phyloP scores from a whole-genome alignment of 495 filamentous ascomycete genomes.

The Astrocystis sublimbata region DNA sequence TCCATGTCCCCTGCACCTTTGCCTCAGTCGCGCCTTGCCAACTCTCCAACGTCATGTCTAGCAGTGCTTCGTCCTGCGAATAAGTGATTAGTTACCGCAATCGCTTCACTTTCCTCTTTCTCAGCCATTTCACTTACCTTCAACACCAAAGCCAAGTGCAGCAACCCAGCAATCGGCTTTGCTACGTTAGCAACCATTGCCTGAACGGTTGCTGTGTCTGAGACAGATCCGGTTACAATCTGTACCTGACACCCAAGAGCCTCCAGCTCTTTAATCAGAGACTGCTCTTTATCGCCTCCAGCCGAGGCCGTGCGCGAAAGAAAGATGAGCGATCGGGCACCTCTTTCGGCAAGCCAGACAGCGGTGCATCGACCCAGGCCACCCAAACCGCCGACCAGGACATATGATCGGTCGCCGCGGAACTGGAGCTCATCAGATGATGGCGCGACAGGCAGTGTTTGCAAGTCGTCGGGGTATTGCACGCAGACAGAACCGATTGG shows the following conservation, averaged over 20 bases:
- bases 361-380: constrained; percentile 57
- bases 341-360: constrained; percentile 51
- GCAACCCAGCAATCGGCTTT: too few species aligned
- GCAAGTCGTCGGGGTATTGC: constrained; percentile 23
- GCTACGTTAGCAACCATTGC: too few species aligned
- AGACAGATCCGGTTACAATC: too few species aligned
- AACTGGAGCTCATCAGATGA: too few species aligned
- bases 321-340: constrained; percentile 55
- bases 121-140: too few species aligned
- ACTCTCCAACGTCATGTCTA: constrained; percentile 45
- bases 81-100: constrained; percentile 45
- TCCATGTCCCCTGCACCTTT: constrained; percentile 52
- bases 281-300: constrained; percentile 10
- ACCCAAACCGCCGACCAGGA: constrained; percentile 59
- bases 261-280: constrained; percentile 36
- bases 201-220: too few species aligned
- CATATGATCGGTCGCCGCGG: constrained; percentile 41
- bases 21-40: constrained; percentile 43
- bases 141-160: too few species aligned
- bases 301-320: constrained; percentile 54
- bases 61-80: too few species aligned
- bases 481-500: constrained; percentile 36
- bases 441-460: background rate
- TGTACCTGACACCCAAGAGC: constrained; percentile 21
- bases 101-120: too few species aligned